phyloP scores from a whole-genome alignment of 805 yeast species.

The Candida insectalens region DNA sequence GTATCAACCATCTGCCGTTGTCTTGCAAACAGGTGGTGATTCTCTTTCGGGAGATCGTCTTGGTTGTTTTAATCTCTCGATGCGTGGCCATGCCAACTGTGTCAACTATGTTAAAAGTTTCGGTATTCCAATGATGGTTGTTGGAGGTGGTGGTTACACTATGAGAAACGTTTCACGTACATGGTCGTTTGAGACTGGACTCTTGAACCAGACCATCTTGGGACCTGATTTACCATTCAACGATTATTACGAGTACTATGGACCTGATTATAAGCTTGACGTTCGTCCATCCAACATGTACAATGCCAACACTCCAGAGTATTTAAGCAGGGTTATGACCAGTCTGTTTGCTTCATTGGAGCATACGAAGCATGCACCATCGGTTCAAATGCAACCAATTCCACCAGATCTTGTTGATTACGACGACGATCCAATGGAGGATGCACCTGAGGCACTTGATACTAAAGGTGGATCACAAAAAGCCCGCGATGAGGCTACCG shows the following conservation, averaged over 20 bases:
- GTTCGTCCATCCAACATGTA: constrained; percentile 95
- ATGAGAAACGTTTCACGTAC: constrained; percentile 93
- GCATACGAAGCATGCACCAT: constrained; percentile 92
- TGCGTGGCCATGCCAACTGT: constrained; percentile 94
- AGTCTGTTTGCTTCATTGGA: constrained; percentile 73
- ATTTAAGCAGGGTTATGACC: constrained; percentile 71
- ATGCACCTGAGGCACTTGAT: constrained; percentile 67
- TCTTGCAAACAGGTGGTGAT: constrained; percentile 98
- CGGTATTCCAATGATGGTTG: constrained; percentile 82
- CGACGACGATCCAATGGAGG: constrained; percentile 77
- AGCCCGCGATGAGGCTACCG: constrained; percentile 68
- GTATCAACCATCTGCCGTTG: constrained; percentile 94
- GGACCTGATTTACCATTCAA: constrained; percentile 81
- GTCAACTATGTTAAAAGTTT: constrained; percentile 78
- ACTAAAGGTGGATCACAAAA: constrained; percentile 86
- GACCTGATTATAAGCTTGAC: constrained; percentile 92
- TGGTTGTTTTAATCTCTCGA: constrained; percentile 91
- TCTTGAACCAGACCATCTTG: constrained; percentile 68
- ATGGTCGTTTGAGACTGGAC: constrained; percentile 92
- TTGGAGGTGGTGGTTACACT: constrained; percentile 98
- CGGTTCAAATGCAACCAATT: constrained; percentile 84
- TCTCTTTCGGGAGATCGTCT: constrained; percentile 91
- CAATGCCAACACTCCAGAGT: constrained; percentile 91
- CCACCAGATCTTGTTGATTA: constrained; percentile 83
- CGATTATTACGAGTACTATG: constrained; percentile 94